Conservation (phyloP, 2,329 filamentous ascomycete species). For the Alternaria incomplexa region DNA sequence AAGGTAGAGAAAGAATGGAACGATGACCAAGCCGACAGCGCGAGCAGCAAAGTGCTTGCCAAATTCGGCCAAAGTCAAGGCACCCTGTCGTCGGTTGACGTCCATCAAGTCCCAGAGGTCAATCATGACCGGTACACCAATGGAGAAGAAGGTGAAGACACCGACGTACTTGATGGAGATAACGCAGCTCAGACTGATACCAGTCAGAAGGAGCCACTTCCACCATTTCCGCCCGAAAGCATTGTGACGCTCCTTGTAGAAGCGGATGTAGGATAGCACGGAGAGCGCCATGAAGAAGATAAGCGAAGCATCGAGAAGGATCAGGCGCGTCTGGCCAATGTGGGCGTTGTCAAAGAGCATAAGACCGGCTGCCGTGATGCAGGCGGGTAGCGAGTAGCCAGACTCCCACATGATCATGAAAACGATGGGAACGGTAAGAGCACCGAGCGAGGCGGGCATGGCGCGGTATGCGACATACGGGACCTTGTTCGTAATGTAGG, state of each 20-base stretch:
- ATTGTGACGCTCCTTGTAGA: constrained; percentile 92
- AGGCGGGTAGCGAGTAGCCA: constrained; percentile 93
- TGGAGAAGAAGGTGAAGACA: constrained; percentile 94
- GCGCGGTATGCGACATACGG: constrained; percentile 96
- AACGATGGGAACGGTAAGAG: constrained; percentile 89
- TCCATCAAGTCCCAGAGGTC: constrained; percentile 95
- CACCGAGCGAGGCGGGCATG: constrained; percentile 88
- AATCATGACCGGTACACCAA: constrained; percentile 90
- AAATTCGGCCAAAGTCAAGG: constrained; percentile 80
- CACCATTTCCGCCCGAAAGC: constrained; percentile 97
- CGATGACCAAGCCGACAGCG: constrained; percentile 81
- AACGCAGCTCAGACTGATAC: constrained; percentile 92
- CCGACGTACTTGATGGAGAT: constrained; percentile 99
- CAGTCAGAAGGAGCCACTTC: constrained; percentile 98
- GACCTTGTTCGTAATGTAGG: constrained; percentile 95
- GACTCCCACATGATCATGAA: constrained; percentile 99
- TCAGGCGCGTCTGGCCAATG: constrained; percentile 93
- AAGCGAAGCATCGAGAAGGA: constrained; percentile 91
- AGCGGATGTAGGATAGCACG: constrained; percentile 91
- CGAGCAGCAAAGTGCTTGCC: constrained; percentile 89
- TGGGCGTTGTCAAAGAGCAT: constrained; percentile 97
- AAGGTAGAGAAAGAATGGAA: constrained; percentile 96
- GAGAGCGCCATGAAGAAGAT: constrained; percentile 97
- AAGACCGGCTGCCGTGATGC: constrained; percentile 81
- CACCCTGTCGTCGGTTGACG: constrained; percentile 80